A percentile compares a stretch with the other conserved stretches of the same genome.
These are phyloP conservation scores for Schizochytrium sp. DNA, from an alignment of 108 stramenopile species.

Conservation along the genomic window DNA sequence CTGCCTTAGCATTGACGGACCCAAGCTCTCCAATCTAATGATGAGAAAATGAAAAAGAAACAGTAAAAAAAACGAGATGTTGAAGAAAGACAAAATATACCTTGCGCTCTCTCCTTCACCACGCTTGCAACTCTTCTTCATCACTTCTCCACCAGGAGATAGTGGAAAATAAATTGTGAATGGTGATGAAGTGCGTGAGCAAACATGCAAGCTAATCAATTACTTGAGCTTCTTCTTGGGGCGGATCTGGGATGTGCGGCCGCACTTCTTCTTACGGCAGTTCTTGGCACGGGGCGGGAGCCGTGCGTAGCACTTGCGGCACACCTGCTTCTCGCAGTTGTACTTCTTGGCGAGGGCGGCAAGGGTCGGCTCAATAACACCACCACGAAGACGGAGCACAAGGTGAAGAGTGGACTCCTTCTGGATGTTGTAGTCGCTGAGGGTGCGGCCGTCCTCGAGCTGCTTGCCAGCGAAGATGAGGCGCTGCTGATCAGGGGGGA, in stretches of 20 bases:
- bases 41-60: neutral
- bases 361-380: constrained; percentile 86
- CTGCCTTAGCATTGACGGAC: neutral
- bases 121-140: too few species aligned
- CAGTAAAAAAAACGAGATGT: neutral
- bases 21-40: neutral
- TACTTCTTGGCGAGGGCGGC: constrained; percentile 96
- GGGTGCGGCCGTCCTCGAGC: constrained; percentile 98
- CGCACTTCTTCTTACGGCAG: constrained; percentile 99
- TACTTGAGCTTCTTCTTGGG: constrained; percentile 99
- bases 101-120: too few species aligned
- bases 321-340: constrained; percentile 99
- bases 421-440: constrained; percentile 99
- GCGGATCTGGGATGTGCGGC: constrained; percentile 98
- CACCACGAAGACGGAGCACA: constrained; percentile 82
- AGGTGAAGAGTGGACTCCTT: constrained; percentile 78
- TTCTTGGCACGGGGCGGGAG: constrained; percentile 99
- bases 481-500: too few species aligned
- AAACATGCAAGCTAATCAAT: constrained; percentile 64
- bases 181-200: too few species aligned
- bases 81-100: neutral
- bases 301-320: constrained; percentile 99
- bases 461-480: constrained; percentile 79
- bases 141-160: too few species aligned
- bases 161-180: too few species aligned